phyloP scores from a whole-genome alignment of 768 basidiomycete genomes.

The Pleurotus citrinopileatus region DNA sequence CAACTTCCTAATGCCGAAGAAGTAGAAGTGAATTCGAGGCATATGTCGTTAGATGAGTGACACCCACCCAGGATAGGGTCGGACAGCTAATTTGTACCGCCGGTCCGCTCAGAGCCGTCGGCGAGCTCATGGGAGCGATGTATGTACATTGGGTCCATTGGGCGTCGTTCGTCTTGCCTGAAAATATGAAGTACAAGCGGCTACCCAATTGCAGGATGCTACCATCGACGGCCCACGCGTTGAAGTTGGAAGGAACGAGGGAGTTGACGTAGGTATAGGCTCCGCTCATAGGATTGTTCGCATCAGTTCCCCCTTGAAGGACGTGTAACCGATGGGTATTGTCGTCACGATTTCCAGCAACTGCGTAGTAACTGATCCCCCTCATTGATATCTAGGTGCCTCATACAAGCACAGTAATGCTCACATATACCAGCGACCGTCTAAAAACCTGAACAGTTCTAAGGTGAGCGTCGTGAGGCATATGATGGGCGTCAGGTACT shows the following conservation, averaged over 20 bases:
- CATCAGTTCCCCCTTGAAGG: slow-evolving; percentile 14
- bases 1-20: slow-evolving; percentile 10
- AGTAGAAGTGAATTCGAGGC: neutral
- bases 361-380: slow-evolving; percentile 14
- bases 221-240: slow-evolving; percentile 17
- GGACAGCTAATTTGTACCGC: slow-evolving; percentile 18
- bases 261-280: slow-evolving; percentile 14
- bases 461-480: neutral
- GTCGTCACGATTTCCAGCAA: slow-evolving; percentile 16
- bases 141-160: slow-evolving; percentile 19
- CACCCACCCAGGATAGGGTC: slow-evolving; percentile 12
- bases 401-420: neutral
- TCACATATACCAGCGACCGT: slow-evolving; percentile 16
- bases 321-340: slow-evolving; percentile 17
- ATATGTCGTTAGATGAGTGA: neutral
- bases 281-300: slow-evolving; percentile 14
- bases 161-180: slow-evolving; percentile 11
- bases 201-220: slow-evolving; percentile 13
- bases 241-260: slow-evolving; percentile 17
- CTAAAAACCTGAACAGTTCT: slow-evolving; percentile 9
- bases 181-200: slow-evolving; percentile 15
- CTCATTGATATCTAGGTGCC: neutral
- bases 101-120: slow-evolving; percentile 14
- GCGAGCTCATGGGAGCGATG: slow-evolving; percentile 15
- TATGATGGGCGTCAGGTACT: neutral